Conservation (phyloP, 2,329 filamentous ascomycete genomes). For the Xylaria sp. region DNA sequence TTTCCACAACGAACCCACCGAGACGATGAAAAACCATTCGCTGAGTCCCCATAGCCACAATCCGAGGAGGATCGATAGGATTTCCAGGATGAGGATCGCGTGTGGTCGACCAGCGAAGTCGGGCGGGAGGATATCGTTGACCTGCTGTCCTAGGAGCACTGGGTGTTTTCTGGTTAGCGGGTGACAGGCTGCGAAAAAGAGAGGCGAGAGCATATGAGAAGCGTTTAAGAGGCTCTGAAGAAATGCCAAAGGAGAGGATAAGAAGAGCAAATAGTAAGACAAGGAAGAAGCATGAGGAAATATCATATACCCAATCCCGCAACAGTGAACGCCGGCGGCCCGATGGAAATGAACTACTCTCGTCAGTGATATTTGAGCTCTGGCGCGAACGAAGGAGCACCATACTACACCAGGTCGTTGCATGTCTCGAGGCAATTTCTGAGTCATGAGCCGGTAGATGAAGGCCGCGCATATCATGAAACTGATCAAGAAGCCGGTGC, state of each 20-base stretch:
- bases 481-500: conserved; percentile 65
- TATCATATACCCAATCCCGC: conserved; percentile 55
- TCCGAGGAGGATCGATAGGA: conserved; percentile 69
- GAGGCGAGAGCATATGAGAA: not conserved
- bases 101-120: conserved; percentile 56
- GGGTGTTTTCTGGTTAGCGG: conserved; percentile 9
- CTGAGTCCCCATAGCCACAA: conserved; percentile 87
- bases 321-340: conserved; percentile 72
- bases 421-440: conserved; percentile 81
- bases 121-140: conserved; percentile 55
- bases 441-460: conserved; percentile 87
- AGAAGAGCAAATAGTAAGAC: not conserved
- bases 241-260: no score
- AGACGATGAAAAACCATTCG: conserved; percentile 85
- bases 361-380: conserved; percentile 19
- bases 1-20: conserved; percentile 78
- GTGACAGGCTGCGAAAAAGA: not conserved
- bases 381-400: conserved; percentile 28
- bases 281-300: not conserved
- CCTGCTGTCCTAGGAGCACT: conserved; percentile 59
- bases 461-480: conserved; percentile 88
- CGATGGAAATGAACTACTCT: conserved; percentile 78
- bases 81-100: conserved; percentile 56
- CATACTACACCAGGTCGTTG: conserved; percentile 76
- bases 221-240: not conserved